Evolutionary conservation across 306 rosid genomes (phyloP), one percentile per base, ranked within the genome.

Genomic region (Fagus sylvatica): DNA sequence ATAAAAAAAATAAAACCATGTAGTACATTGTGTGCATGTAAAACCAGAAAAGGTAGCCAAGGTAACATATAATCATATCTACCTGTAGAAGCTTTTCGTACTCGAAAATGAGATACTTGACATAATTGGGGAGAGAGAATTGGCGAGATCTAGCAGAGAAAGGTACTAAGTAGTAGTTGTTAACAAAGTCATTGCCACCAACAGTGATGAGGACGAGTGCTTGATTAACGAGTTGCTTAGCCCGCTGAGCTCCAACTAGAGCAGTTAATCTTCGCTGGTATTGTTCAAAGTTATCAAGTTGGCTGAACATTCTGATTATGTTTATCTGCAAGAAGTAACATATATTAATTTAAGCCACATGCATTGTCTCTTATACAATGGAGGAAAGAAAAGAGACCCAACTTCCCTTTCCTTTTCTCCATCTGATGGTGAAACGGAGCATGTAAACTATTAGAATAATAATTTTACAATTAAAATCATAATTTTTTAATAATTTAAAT

Each of bases 181-280:
- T 93, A 4, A 93, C 98, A 40, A 93, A 93, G 56, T 93, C 98
- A 7, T 93, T 93, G 67, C 98, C 98, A 11, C 98, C 98, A 0
- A 86, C 78, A 1, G 98, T 93, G 56, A 91, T 74, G 1, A 93
- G 97, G 30, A 88, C 77, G 1, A 91, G 83, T 13, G 92, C 89
- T 62, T 74, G 53, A 15, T 72, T 87, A 6, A 93, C 91, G 1
- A 87, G 84, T 36, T 76, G 79, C 5, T 60, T 11, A 4, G 96
- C 32, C 16, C 16, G 17, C 6, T 54, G 66, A 0, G 68, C 8
- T 86, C 98, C 98, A 39, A 93, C 74, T 0, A 88, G 60, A 40
- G 86, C 85, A 66, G 79, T 62, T 76, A 93, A 75, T 16, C 90
- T 82, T 68, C 6, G 84, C 59, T 91, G 96, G 80, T 93, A 90